phyloP scores from a whole-genome alignment of 2,329 filamentous ascomycete genomes.

The Pseudocercospora musae region DNA sequence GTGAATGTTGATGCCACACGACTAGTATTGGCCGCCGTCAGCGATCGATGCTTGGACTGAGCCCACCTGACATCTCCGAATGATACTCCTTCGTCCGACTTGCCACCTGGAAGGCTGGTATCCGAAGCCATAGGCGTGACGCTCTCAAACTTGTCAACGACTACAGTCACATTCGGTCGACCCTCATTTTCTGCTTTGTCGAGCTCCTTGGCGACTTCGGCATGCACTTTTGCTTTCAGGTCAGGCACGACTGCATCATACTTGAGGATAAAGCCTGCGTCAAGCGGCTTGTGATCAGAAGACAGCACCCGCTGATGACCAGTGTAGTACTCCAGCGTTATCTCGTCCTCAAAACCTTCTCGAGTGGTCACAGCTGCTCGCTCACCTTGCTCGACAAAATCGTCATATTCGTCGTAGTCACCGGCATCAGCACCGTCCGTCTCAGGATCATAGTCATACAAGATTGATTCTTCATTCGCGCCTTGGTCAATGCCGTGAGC shows the following conservation, averaged over 20 bases:
- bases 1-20: slow-evolving; percentile 73
- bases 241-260: slow-evolving; percentile 85
- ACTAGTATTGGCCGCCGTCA: slow-evolving; percentile 92
- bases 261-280: slow-evolving; percentile 75
- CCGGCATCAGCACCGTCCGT: slow-evolving; percentile 61
- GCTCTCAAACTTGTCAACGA: slow-evolving; percentile 61
- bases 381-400: slow-evolving; percentile 48
- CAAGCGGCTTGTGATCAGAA: slow-evolving; percentile 92
- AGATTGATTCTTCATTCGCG: slow-evolving; percentile 72
- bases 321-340: slow-evolving; percentile 66
- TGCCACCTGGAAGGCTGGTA: slow-evolving; percentile 27
- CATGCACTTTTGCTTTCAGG: slow-evolving; percentile 76
- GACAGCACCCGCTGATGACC: slow-evolving; percentile 87
- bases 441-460: slow-evolving; percentile 89
- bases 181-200: slow-evolving; percentile 91
- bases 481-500: slow-evolving; percentile 70
- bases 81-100: slow-evolving; percentile 60
- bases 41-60: slow-evolving; percentile 59
- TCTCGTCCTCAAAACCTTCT: slow-evolving; percentile 56
- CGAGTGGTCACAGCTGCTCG: slow-evolving; percentile 54
- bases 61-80: slow-evolving; percentile 74
- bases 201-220: slow-evolving; percentile 81
- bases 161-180: slow-evolving; percentile 65
- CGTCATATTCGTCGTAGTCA: slow-evolving; percentile 51
- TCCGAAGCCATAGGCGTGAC: slow-evolving; percentile 30